Conservation (phyloP, 73 alveolate genomes). For the Diophrys sp. region DNA sequence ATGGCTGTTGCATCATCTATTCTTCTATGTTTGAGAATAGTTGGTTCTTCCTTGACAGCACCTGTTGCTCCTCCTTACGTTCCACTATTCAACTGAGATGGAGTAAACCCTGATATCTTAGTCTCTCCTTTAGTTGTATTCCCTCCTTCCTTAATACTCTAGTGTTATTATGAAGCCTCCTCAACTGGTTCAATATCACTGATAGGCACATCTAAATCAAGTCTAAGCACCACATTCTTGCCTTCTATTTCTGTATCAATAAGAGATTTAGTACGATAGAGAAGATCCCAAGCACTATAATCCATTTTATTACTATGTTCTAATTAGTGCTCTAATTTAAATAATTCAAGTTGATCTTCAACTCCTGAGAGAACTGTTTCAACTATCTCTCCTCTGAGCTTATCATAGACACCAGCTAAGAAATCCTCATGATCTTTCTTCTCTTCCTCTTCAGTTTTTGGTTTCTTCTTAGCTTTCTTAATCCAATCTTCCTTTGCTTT, state of each 20-base stretch:
- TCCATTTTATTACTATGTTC: constrained; percentile 40
- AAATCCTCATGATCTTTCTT: constrained; percentile 56
- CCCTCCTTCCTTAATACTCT: neutral
- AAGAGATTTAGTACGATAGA: constrained; percentile 38
- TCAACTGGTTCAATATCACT: constrained; percentile 40
- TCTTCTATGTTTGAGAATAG: constrained; percentile 17
- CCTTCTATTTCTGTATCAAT: constrained; percentile 66
- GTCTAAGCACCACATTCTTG: constrained; percentile 62
- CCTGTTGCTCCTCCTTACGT: neutral
- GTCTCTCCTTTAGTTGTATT: neutral
- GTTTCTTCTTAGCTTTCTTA: constrained; percentile 75
- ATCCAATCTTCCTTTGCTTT: constrained; percentile 74
- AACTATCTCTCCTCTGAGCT: constrained; percentile 20
- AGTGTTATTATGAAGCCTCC: neutral
- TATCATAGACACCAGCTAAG: constrained; percentile 22
- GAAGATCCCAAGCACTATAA: constrained; percentile 37
- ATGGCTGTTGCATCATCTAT: constrained; percentile 38
- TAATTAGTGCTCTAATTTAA: constrained; percentile 20
- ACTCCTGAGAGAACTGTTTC: constrained; percentile 27
- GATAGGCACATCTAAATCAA: constrained; percentile 72
- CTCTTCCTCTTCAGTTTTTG: constrained; percentile 83
- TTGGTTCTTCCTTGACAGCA: constrained; percentile 3
- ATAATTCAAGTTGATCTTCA: constrained; percentile 23
- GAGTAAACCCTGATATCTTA: constrained; percentile 11
- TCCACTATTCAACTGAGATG: neutral